phyloP scores from a whole-genome alignment of 352 stramenopile genomes.

The Pythium dissotocum region DNA sequence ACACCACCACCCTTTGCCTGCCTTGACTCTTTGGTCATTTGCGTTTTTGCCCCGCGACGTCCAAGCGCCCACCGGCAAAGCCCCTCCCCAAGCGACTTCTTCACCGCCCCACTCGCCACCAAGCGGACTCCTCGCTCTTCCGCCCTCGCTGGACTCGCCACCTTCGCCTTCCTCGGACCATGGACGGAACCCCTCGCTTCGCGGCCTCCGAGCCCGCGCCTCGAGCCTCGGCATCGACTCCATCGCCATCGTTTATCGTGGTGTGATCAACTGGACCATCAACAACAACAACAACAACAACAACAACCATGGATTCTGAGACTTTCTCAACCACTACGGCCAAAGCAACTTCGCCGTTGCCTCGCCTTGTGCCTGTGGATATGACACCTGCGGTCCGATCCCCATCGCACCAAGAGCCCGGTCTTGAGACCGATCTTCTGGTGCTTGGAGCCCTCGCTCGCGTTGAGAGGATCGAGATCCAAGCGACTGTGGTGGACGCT shows the following conservation, averaged over 20 bases:
- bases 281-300: constrained; percentile 13
- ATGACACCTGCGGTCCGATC: background rate
- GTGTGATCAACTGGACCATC: constrained; percentile 8
- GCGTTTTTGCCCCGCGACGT: too few species aligned
- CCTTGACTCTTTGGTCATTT: too few species aligned
- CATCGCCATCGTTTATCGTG: background rate
- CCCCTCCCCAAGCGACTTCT: too few species aligned
- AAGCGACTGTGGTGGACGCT: background rate
- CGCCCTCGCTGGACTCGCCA: background rate
- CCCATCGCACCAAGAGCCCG: background rate
- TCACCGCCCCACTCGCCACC: too few species aligned
- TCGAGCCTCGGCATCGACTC: background rate
- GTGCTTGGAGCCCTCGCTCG: background rate
- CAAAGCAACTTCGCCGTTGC: background rate
- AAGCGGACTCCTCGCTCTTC: background rate
- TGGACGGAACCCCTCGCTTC: background rate
- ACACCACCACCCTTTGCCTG: too few species aligned
- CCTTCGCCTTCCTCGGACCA: background rate
- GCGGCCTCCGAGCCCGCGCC: background rate
- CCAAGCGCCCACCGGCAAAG: too few species aligned
- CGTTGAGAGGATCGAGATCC: background rate
- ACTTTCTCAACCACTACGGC: background rate
- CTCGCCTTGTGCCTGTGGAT: constrained; percentile 4
- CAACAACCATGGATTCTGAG: background rate
- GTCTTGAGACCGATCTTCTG: background rate